Evolutionary conservation across 352 stramenopile species (phyloP), one percentile per base, ranked within the genome.

Genomic region (Globisporangium rhizosaccharum): DNA sequence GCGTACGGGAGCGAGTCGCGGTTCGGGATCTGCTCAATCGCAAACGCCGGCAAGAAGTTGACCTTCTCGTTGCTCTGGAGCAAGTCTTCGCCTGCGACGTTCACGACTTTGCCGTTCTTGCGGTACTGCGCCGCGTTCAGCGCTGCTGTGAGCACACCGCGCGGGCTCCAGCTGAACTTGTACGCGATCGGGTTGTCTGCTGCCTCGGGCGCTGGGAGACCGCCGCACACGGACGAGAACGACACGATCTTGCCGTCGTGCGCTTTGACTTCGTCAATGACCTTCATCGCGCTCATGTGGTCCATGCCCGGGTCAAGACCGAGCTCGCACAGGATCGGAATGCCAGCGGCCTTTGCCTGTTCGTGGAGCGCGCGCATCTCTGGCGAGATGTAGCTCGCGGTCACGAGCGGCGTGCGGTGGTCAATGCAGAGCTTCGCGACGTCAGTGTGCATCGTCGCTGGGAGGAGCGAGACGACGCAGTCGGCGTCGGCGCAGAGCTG

Each of bases 161-260:
- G 88, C 37, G 96, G 96, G 54, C 86, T 97, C 96, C 96, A 99
- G 57, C 90, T 98, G 67, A 98, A 98, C 72, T 98, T 98, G 79
- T 99, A 99, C 25, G 87, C 88, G 51, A 98, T 94, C 23, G 93
- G 85, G 63, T 98, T 99, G 67, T 98, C 87, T 5, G 92, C 93
- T 3, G 92, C 94, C 70, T 98, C 94, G 7, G 96, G 95, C 2
- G 95, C 90, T 46, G 94, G 94, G 7, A 99, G 75, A 33, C 96
- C 96, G 39, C 96, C 96, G 70, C 94, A 98, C 15, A 98, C 85
- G 20, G 92, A 98, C 36, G 83, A 94, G 70, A 99, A 98, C 25
- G 77, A 91, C 36, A 87, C 71, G 49, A 99, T 76, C 53, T 83
- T 87, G 26, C 94, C 95, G 51, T 86, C 90, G 23, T 90, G 72